Evolutionary conservation across 2,329 filamentous ascomycete genomes (phyloP).

Genomic region (Scorias spongiosa): DNA sequence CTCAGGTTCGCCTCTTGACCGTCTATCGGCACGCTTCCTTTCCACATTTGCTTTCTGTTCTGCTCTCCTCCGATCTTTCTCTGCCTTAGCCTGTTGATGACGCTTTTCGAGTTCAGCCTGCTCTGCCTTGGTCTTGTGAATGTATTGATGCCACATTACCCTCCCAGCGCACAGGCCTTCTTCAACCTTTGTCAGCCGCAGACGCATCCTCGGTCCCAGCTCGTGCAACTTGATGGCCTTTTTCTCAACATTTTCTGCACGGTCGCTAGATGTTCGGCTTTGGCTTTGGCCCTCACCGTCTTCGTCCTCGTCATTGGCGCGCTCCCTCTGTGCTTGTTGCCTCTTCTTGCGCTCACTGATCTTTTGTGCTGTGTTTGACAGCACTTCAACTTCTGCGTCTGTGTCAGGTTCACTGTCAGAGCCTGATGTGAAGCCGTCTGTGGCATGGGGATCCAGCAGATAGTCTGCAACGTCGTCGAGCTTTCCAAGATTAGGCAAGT

Average conservation of each 20-base stretch:
- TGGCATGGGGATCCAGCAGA: conserved; percentile 63
- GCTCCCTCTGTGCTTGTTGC: conserved; percentile 12
- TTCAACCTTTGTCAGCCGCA: conserved; percentile 89
- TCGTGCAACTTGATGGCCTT: conserved; percentile 85
- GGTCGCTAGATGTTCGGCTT: conserved; percentile 11
- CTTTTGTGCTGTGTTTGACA: conserved; percentile 43
- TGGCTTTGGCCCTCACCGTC: conserved; percentile 22
- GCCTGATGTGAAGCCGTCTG: conserved; percentile 75
- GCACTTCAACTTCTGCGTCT: conserved; percentile 85
- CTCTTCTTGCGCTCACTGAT: conserved; percentile 42
- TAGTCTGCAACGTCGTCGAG: conserved; percentile 91
- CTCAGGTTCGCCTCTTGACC: conserved; percentile 28
- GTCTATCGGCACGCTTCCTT: conserved; percentile 55
- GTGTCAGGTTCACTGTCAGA: conserved; percentile 89
- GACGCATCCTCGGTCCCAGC: conserved; percentile 73
- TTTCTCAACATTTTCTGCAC: conserved; percentile 50
- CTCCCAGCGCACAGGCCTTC: conserved; percentile 82
- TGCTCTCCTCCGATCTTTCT: conserved; percentile 69
- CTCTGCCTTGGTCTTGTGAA: conserved; percentile 70
- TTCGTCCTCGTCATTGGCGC: conserved; percentile 5
- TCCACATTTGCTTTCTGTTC: conserved; percentile 85
- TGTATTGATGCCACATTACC: conserved; percentile 94
- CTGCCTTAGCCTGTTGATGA: conserved; percentile 63
- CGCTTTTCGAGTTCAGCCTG: conserved; percentile 62
- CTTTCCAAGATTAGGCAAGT: conserved; percentile 75